phyloP scores from a whole-genome alignment of 2,329 filamentous ascomycete genomes.

The Aspergillus jensenii region DNA sequence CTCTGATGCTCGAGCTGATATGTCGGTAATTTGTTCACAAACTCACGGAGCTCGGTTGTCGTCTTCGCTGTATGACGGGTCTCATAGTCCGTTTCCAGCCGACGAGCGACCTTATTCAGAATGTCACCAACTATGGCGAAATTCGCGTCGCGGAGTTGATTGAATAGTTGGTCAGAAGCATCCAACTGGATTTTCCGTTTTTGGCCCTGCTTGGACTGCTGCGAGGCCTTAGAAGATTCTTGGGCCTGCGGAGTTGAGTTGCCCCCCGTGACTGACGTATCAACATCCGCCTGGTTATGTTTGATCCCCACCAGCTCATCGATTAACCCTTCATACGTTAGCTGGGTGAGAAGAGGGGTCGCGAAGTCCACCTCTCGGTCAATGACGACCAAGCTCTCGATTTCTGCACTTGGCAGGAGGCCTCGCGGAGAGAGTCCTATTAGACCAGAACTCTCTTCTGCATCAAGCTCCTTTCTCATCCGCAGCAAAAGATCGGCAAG shows the following conservation, averaged over 20 bases:
- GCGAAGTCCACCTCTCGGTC: slow-evolving; percentile 94
- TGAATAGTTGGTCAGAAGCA: slow-evolving; percentile 83
- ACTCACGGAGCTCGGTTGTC: slow-evolving; percentile 86
- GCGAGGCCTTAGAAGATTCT: slow-evolving; percentile 52
- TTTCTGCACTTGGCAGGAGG: slow-evolving; percentile 78
- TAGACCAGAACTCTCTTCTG: slow-evolving; percentile 67
- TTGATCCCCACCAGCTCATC: slow-evolving; percentile 91
- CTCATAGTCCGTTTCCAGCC: slow-evolving; percentile 84
- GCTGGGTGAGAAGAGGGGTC: slow-evolving; percentile 85
- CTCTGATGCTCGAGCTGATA: slow-evolving; percentile 94
- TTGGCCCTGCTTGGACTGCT: slow-evolving; percentile 58
- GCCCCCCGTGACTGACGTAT: slow-evolving; percentile 81
- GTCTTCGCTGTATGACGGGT: slow-evolving; percentile 82
- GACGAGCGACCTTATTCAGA: slow-evolving; percentile 85
- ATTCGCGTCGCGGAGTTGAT: slow-evolving; percentile 84
- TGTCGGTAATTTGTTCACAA: slow-evolving; percentile 87
- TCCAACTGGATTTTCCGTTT: slow-evolving; percentile 90
- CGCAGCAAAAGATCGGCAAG: slow-evolving; percentile 83
- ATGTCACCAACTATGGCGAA: slow-evolving; percentile 90
- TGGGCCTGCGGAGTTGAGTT: slow-evolving; percentile 56
- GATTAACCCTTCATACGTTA: slow-evolving; percentile 94
- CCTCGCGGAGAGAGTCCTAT: slow-evolving; percentile 58
- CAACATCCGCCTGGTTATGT: slow-evolving; percentile 89
- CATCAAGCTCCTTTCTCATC: slow-evolving; percentile 88
- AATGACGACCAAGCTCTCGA: slow-evolving; percentile 90